Evolutionary conservation across 805 yeast genomes (phyloP), one percentile per base, ranked within the genome.

Genomic region (Cyberlindnera japonica): DNA sequence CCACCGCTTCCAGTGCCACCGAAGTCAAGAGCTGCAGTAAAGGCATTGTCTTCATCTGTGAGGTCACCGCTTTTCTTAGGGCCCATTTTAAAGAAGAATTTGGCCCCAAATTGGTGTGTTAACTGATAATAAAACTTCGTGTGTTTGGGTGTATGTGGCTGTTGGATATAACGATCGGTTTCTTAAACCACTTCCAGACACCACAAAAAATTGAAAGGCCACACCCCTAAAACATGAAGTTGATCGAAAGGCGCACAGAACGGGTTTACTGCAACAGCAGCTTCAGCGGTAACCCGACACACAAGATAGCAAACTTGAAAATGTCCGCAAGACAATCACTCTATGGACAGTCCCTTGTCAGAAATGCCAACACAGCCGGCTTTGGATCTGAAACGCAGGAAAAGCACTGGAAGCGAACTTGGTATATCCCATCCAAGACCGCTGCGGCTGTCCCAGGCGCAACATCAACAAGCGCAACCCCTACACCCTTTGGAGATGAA

Each of bases 31-130:
- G 63, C 50, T 14, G 71, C 66, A 30, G 54, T 54, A 35, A 64
- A 63, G 1, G 70, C 71, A 18, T 57, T 64, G 35, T 64, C 65
- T 49, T 68, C 72, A 19, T 62, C 54, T 3, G 65, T 49, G n/a
- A 63, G 41, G 33, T 37, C 44, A 51, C 61, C 31, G 32, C 39
- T 30, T 14, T 24, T 25, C 32, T 34, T 41, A 5, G 41, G 36
- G 19, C 29, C 32, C 39, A 40, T 33, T n/a, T 8, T 22, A 22
- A 22, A 8, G 24, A 22, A 8, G 24, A 9, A 9, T 22, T 8
- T 22, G 24, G 24, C 11, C 11, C 24, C 11, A 11, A n/a, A n/a
- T n/a, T n/a, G n/a, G n/a, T n/a, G n/a, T n/a, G n/a, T n/a, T n/a
- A n/a, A n/a, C n/a, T n/a, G n/a, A n/a, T n/a, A n/a, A n/a, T n/a